These are phyloP conservation scores for Moniliella sp. DNA, from an alignment of 1,284 basidiomycete genomes.

Conservation along the genomic window DNA sequence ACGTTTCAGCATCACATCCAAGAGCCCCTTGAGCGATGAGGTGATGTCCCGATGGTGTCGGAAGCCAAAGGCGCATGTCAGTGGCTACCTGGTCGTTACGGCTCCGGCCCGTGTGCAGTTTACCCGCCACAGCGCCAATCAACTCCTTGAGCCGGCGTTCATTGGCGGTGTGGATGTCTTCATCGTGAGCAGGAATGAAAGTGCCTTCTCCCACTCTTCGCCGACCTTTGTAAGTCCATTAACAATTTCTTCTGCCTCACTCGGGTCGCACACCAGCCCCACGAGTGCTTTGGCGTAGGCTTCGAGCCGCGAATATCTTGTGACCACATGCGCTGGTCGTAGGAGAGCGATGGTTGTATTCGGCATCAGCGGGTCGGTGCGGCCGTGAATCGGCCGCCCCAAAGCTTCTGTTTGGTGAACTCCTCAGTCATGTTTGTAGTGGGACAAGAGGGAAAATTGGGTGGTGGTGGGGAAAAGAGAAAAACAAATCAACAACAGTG, in stretches of 20 bases:
- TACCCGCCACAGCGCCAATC: constrained; percentile 45
- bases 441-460: too few relatives aligned
- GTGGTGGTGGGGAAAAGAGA: too few relatives aligned
- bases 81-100: constrained; percentile 95
- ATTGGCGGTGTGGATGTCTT: constrained; percentile 98
- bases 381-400: constrained; percentile 32
- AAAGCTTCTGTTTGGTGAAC: constrained; percentile 30
- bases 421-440: too few relatives aligned
- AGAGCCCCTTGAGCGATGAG: constrained; percentile 36
- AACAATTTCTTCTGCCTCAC: constrained; percentile 50
- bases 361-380: constrained; percentile 26
- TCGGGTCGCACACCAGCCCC: constrained; percentile 53
- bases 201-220: constrained; percentile 50
- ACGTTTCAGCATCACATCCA: constrained; percentile 58
- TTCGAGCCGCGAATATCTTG: constrained; percentile 83
- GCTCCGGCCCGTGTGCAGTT: constrained; percentile 67
- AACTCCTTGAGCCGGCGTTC: constrained; percentile 80
- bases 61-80: constrained; percentile 85
- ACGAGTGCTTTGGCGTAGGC: constrained; percentile 74
- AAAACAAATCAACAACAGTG: too few relatives aligned
- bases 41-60: constrained; percentile 55
- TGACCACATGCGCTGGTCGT: constrained; percentile 77
- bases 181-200: constrained; percentile 49
- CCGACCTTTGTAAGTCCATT: constrained; percentile 57
- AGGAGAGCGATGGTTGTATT: constrained; percentile 50